phyloP scores from a whole-genome alignment of 116 monocot genomes.

The Dioscorea cayenensis region DNA sequence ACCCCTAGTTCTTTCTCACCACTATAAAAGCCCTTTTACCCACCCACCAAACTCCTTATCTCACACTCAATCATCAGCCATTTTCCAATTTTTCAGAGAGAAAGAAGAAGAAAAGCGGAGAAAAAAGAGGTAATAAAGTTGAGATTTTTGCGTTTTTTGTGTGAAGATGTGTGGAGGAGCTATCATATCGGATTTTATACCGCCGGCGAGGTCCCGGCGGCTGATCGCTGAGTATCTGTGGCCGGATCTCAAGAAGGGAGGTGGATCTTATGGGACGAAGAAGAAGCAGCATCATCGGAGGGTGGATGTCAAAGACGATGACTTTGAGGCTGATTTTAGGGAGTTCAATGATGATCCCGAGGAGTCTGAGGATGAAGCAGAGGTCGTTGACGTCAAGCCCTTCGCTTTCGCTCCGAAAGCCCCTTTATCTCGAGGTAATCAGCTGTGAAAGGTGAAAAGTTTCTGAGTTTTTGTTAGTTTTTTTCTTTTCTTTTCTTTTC shows the following conservation, averaged over 20 bases:
- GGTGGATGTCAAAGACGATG: slow-evolving; percentile 14
- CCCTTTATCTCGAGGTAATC: slow-evolving; percentile 7
- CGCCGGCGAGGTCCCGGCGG: slow-evolving; percentile 23
- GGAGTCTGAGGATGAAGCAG: slow-evolving; percentile 17
- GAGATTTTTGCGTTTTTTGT: neutral
- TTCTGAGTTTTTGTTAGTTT: neutral
- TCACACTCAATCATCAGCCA: too few species aligned
- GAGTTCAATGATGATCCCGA: slow-evolving; percentile 33
- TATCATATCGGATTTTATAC: slow-evolving; percentile 46
- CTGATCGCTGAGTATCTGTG: slow-evolving; percentile 29
- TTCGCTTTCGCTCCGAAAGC: slow-evolving; percentile 17
- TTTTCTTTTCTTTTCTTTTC: slow-evolving; percentile 1
- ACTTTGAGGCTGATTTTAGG: slow-evolving; percentile 49
- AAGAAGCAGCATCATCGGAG: slow-evolving; percentile 3
- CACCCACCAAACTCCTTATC: too few species aligned
- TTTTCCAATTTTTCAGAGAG: too few species aligned
- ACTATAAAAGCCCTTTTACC: too few species aligned
- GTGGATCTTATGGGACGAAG: neutral
- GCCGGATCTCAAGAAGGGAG: slow-evolving; percentile 17
- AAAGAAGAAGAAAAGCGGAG: too few species aligned
- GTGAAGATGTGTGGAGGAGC: slow-evolving; percentile 59
- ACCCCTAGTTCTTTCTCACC: too few species aligned
- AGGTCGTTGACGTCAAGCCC: slow-evolving; percentile 23
- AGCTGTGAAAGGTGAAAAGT: neutral
- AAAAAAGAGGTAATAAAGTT: neutral